Conservation (phyloP, 129 eudicot species). For the Helianthus annuus region HanXRQr2.0-SUNRISE NC_035447.2:111690357-111690856, state of each 20-base stretch:
- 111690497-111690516: background rate
- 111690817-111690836: slow-evolving; percentile 58
- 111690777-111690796: slow-evolving; percentile 86
- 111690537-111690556: slow-evolving; percentile 45
- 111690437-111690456: slow-evolving; percentile 77
- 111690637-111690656: slow-evolving; percentile 85
- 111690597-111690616: slow-evolving; percentile 88
- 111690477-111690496: background rate
- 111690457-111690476: slow-evolving; percentile 46
- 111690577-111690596: slow-evolving; percentile 87
- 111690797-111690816: slow-evolving; percentile 67
- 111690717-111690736: background rate
- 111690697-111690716: background rate
- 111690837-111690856: slow-evolving; percentile 8
- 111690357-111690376: slow-evolving; percentile 84
- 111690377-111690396: slow-evolving; percentile 79
- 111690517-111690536: background rate
- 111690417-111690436: slow-evolving; percentile 69
- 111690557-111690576: slow-evolving; percentile 59
- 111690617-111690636: slow-evolving; percentile 81
- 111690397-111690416: slow-evolving; percentile 89
- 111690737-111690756: slow-evolving; percentile 3
- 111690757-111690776: slow-evolving; percentile 86
- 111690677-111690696: slow-evolving; percentile 3
- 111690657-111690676: slow-evolving; percentile 29